Evolutionary conservation across 2,329 filamentous ascomycete genomes (phyloP).

Genomic region (Bipolaris bicolor): DNA sequence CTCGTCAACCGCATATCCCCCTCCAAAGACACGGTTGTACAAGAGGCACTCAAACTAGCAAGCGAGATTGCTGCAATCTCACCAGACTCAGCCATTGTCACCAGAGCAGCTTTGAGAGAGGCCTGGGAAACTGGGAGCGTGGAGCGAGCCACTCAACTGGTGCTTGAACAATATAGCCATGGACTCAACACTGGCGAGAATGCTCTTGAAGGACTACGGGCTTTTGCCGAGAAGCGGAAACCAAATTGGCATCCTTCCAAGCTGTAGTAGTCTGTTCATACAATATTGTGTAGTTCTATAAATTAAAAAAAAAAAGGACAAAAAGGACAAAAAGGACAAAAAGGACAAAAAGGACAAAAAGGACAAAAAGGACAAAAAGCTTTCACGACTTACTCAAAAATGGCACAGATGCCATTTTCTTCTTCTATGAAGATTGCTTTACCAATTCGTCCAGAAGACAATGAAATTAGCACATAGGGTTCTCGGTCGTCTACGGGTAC

Average conservation of each 20-base stretch:
- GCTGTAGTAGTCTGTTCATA: constrained; percentile 33
- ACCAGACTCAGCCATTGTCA: constrained; percentile 49
- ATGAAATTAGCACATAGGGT: too few relatives aligned
- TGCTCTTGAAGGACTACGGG: constrained; percentile 57
- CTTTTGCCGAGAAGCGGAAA: constrained; percentile 59
- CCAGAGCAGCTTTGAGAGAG: constrained; percentile 43
- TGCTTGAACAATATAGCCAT: constrained; percentile 51
- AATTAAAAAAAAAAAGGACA: too few relatives aligned
- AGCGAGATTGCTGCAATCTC: constrained; percentile 45
- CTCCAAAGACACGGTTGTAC: constrained; percentile 43
- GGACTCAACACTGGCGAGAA: constrained; percentile 55
- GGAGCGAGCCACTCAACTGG: constrained; percentile 51
- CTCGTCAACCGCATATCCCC: constrained; percentile 51
- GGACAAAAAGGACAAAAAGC: too few relatives aligned
- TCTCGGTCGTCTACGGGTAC: too few relatives aligned
- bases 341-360: too few relatives aligned
- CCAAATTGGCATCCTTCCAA: constrained; percentile 59
- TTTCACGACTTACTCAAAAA: too few relatives aligned
- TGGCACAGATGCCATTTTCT: background rate
- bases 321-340: too few relatives aligned
- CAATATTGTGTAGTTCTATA: background rate
- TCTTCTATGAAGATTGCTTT: too few relatives aligned
- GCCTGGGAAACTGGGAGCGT: constrained; percentile 45
- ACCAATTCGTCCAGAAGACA: too few relatives aligned
- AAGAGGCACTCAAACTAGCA: constrained; percentile 47